Conservation (phyloP, 225 moss, liverwort and hornwort species). For the Sphagnum tenellum region DNA sequence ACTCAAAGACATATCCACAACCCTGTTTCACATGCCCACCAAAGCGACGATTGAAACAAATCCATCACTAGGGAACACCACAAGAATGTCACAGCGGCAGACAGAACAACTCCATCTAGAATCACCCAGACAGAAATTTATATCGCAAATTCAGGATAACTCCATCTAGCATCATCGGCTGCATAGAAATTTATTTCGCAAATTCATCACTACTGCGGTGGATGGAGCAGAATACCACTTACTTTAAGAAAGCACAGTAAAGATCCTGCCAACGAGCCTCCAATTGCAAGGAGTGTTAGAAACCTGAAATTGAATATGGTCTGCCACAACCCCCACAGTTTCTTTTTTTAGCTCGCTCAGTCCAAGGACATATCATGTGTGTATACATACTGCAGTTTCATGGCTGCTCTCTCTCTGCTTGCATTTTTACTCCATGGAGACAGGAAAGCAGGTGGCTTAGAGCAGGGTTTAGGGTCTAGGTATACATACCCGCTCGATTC, state of each 20-base stretch:
- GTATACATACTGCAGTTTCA: background rate
- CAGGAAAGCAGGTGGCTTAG: background rate
- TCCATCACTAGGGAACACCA: background rate
- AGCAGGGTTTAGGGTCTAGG: background rate
- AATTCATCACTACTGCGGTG: too few species aligned
- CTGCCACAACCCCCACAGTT: conserved; percentile 16
- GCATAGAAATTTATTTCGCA: too few species aligned
- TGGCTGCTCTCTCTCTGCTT: background rate
- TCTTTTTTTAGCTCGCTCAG: background rate
- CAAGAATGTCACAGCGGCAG: background rate
- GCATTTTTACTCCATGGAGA: background rate
- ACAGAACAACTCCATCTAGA: background rate
- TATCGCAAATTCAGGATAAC: too few species aligned
- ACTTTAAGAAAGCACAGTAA: conserved; percentile 63
- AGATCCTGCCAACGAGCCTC: conserved; percentile 43
- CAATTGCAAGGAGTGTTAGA: conserved; percentile 38
- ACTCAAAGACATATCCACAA: conserved; percentile 36
- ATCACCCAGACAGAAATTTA: background rate
- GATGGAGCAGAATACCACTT: background rate
- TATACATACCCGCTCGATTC: conserved; percentile 36
- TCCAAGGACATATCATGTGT: background rate
- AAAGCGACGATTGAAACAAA: background rate
- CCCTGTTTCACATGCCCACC: conserved; percentile 20
- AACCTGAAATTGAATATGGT: conserved; percentile 52
- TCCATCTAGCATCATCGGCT: too few species aligned